Percentiles rank a stretch among this genome's conserved stretches.
Evolutionary conservation across 148 eudicot genomes (phyloP).

Genomic region (Vaccinium macrocarpon): DNA sequence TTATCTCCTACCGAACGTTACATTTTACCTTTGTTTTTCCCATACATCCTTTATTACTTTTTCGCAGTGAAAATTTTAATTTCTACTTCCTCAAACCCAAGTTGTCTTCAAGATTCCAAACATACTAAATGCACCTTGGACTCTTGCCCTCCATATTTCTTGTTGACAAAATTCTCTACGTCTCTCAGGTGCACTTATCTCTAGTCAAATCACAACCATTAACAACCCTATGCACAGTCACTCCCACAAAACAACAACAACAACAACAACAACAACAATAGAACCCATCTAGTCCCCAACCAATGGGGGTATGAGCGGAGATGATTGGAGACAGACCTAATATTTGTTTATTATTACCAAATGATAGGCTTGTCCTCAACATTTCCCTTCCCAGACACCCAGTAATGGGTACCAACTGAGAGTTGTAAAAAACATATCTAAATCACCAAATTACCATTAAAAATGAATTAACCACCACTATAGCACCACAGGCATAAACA

Average conservation of each 20-base stretch:
- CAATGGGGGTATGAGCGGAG: no score
- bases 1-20: neutral
- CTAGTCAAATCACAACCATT: conserved; percentile 2
- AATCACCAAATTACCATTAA: no score
- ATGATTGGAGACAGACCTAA: no score
- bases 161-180: neutral
- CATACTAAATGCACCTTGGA: conserved; percentile 2
- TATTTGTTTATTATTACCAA: no score
- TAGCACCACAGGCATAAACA: no score
- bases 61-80: neutral
- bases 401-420: no score
- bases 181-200: neutral
- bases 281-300: no score
- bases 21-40: neutral
- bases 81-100: neutral
- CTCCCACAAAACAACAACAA: neutral
- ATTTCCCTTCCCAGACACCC: no score
- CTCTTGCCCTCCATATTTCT: neutral
- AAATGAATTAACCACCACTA: no score
- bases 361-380: no score
- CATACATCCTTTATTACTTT: neutral
- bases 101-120: conserved; percentile 9
- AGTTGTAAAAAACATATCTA: no score
- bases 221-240: neutral
- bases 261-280: no score